Evolutionary conservation across 331 rosid genomes (phyloP), one percentile per base, ranked within the genome.

Genomic region (Acacia pycnantha): DNA sequence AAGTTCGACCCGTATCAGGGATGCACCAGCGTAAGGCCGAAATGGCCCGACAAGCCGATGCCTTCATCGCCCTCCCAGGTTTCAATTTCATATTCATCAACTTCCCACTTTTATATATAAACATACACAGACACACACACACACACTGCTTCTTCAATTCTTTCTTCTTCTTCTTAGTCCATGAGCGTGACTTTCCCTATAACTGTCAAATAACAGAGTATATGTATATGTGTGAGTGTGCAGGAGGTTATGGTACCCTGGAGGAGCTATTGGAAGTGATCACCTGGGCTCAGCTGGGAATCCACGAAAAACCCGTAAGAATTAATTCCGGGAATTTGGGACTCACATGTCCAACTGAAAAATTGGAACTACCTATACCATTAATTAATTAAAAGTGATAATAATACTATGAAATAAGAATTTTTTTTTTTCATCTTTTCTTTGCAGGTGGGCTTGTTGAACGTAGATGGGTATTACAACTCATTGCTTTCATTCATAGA

Each of bases 11-110:
- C 21, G 94, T 92, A 8, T 81, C 90, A 16, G 85, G 88, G 70
- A 92, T 92, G 97, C 97, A 92, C 82, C 97, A 92, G 84, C 94
- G 97, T 73, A 92, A 92, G 79, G 97, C 97, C 2, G 94, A 90
- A 80, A 92, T 92, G 97, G 90, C 91, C 37, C 72, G 89, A 71
- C 91, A 88, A 82, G 94, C 94, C 3, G 97, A 92, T 50, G 94
- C 92, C 9, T 92, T 92, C 22, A 87, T 92, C 73, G 97, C 97
- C 74, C 82, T 92, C 80, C 94, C 97, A 82, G 97, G 97, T 92
- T 82, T 58, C 21, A n/a, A 58, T 58, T 58, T 9, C 2, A 22
- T 24, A 24, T 26, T 10, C 67, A 59, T 59, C 18, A 10, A 18
- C n/a, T 6, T 16, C 21, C 19, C n/a, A 16, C 58, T 4, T 15